Conservation (phyloP, 768 basidiomycete species). For the Gelatoporia subvermispora region DNA sequence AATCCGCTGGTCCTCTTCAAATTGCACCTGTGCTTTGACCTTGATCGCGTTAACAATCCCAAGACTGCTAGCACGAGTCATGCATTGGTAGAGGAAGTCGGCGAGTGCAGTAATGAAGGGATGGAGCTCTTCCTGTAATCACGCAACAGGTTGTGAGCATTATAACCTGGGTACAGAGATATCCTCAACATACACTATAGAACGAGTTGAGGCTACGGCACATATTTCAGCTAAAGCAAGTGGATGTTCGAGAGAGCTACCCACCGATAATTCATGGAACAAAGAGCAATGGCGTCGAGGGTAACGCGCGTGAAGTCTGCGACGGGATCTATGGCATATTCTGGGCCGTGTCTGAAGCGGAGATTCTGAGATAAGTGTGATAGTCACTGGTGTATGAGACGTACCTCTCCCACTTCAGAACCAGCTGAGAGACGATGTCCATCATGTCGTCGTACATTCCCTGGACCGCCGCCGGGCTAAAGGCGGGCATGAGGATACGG, state of each 20-base stretch:
- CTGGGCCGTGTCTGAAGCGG: conserved; percentile 34
- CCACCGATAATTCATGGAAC: conserved; percentile 39
- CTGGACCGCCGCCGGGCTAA: conserved; percentile 35
- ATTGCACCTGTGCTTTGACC: conserved; percentile 31
- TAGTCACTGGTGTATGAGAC: not conserved
- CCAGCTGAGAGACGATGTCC: conserved; percentile 39
- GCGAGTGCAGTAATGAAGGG: conserved; percentile 36
- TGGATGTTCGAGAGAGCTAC: not conserved
- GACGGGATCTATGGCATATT: conserved; percentile 34
- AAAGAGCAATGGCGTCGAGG: conserved; percentile 41
- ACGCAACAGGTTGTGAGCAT: not conserved
- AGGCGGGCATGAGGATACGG: conserved; percentile 37
- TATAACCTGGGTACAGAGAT: too few species aligned
- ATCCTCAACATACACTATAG: conserved; percentile 34
- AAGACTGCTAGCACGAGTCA: conserved; percentile 30
- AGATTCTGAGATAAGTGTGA: not conserved
- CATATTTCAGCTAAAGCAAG: not conserved
- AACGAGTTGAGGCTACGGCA: conserved; percentile 40
- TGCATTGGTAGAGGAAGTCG: conserved; percentile 37
- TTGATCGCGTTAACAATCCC: conserved; percentile 31
- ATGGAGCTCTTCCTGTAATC: conserved; percentile 26
- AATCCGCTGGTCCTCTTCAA: conserved; percentile 33
- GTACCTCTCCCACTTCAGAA: conserved; percentile 41
- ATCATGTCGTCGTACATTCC: conserved; percentile 45
- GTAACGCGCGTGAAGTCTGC: conserved; percentile 45